Evolutionary conservation across 139 green algal species (phyloP).

Genomic region (Chlamydomonas schloesseri): DNA sequence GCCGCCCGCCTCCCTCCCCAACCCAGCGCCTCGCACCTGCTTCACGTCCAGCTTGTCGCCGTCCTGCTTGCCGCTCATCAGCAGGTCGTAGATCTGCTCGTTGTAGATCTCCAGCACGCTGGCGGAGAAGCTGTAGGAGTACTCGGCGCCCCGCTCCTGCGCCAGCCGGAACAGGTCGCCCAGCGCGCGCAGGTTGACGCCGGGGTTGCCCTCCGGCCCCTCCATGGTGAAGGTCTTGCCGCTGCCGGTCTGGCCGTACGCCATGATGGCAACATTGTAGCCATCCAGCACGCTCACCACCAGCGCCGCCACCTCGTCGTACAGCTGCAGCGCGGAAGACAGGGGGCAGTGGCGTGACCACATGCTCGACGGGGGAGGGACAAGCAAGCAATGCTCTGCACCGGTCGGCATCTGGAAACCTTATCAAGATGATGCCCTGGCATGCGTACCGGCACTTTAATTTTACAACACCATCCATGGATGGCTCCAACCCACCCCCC

Average conservation of each 20-base stretch:
- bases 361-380: too few species aligned
- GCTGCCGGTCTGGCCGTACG: conserved; percentile 83
- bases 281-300: conserved; percentile 75
- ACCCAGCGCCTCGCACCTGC: too few species aligned
- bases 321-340: conserved; percentile 64
- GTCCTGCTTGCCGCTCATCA: conserved; percentile 60
- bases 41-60: conserved; percentile 76
- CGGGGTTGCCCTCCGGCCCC: conserved; percentile 69
- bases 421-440: too few species aligned
- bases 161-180: conserved; percentile 83
- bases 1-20: too few species aligned
- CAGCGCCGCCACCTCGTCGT: conserved; percentile 63
- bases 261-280: conserved; percentile 87
- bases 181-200: conserved; percentile 87
- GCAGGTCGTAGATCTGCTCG: conserved; percentile 77
- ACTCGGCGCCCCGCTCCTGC: conserved; percentile 56
- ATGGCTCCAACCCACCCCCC: too few species aligned
- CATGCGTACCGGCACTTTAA: too few species aligned
- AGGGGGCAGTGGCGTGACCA: too few species aligned
- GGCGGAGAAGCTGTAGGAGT: conserved; percentile 67
- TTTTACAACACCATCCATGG: too few species aligned
- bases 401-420: too few species aligned
- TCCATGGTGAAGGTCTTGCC: conserved; percentile 87
- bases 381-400: too few species aligned
- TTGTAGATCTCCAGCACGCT: conserved; percentile 87